Base-by-base conservation (phyloP, 1,284 basidiomycete species). In the Fistulinella staudtii region DNA sequence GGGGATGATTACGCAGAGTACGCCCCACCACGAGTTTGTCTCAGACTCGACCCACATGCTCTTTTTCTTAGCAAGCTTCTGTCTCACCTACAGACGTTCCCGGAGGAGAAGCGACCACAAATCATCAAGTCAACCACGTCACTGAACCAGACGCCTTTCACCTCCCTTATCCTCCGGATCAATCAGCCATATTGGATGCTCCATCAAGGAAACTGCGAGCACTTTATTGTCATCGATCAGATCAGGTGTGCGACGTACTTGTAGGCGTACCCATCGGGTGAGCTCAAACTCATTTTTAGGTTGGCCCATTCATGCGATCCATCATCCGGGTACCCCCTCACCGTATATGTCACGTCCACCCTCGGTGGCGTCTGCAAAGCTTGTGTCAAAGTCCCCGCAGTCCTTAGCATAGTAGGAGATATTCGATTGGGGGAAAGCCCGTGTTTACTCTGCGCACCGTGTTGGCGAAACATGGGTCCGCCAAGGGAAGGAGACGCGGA, bases 121-220 rank as follows among this genome's bases (percentile, higher is more conserved):
- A 49, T 79, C 14, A 58, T 51, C 17, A 77, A 74, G 45, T 79
- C 77, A 5, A 30, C 70, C 8, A 68, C 63, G 2, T 54, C 73
- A 4, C 69, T 82, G 56, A 59, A 67, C 46, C 68, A 77, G 39
- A 77, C 76, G 8, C 51, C 55, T 8, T 65, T 89, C 31, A 61
- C 68, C 1, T 73, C 77, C 2, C 71, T 89, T 24, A 67, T 69
- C 6, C 59, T 89, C 18, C 72, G 80, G 30, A 61, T 87, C 23
- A 76, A 85, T 51, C 72, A 85, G 55, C 89, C 89, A 1, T 91
- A 91, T 54, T 89, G 83, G 79, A 67, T 89, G 44, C 65, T 90
- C 15, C 89, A 92, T 56, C 74, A 78, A 45, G 89, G 89, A 20
- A 82, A 79, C 53, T 90, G 86, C 54, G 88, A 90, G 53, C 89